A percentile compares a stretch with the other conserved stretches of the same genome.
phyloP scores from a whole-genome alignment of 2,329 filamentous ascomycete species.

The Colletotrichum orchidophilum region DNA sequence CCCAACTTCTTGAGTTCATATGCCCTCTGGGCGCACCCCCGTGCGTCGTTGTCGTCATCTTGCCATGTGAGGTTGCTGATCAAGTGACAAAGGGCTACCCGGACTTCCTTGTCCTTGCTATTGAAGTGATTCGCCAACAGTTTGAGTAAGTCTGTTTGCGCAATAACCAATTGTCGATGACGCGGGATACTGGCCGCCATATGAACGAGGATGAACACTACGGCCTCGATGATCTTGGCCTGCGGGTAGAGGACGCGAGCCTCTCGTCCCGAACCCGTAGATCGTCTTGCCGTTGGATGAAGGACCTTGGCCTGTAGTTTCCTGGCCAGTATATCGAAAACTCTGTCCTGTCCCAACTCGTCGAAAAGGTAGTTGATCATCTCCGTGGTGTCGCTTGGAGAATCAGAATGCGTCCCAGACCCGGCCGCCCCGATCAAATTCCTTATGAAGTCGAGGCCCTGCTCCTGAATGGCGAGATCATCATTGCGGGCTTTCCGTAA shows the following conservation, averaged over 20 bases:
- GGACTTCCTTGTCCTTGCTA: constrained; percentile 77
- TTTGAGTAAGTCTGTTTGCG: constrained; percentile 79
- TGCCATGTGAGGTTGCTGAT: constrained; percentile 87
- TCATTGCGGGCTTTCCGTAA: constrained; percentile 76
- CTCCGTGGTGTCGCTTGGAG: constrained; percentile 62
- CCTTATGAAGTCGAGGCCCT: constrained; percentile 87
- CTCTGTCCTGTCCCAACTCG: constrained; percentile 76
- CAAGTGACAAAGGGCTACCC: constrained; percentile 82
- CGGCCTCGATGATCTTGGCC: constrained; percentile 77
- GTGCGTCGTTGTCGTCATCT: constrained; percentile 76
- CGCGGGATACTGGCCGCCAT: constrained; percentile 83
- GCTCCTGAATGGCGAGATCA: constrained; percentile 87
- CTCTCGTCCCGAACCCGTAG: constrained; percentile 44
- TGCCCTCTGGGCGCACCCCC: constrained; percentile 73
- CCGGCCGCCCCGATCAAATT: constrained; percentile 80
- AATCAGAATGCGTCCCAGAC: constrained; percentile 59
- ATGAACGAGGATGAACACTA: constrained; percentile 86
- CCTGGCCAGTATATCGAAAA: constrained; percentile 83
- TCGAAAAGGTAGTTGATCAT: constrained; percentile 89
- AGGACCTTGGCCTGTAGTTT: constrained; percentile 75
- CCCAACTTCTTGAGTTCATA: constrained; percentile 76
- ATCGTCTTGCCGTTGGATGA: constrained; percentile 60
- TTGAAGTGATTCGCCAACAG: constrained; percentile 78
- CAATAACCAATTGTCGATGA: constrained; percentile 80
- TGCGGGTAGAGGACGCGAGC: constrained; percentile 65